phyloP scores from a whole-genome alignment of 805 yeast species.

The Kazachstania bromeliacearum region DNA sequence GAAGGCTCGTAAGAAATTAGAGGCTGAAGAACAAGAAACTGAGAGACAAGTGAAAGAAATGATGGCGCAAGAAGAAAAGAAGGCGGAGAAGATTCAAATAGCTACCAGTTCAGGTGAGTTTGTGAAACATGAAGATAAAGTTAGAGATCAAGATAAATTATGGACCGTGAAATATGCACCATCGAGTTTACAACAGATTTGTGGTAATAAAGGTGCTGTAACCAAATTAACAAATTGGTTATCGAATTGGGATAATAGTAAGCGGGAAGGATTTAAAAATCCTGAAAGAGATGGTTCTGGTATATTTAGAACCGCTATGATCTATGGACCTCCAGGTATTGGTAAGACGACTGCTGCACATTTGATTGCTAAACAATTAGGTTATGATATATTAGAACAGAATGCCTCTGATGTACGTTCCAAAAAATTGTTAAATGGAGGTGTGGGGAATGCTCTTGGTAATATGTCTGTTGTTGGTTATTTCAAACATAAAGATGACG shows the following conservation, averaged over 20 bases:
- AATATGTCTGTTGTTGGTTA: constrained; percentile 80
- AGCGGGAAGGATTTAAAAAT: constrained; percentile 45
- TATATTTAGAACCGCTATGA: constrained; percentile 68
- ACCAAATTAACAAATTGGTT: constrained; percentile 66
- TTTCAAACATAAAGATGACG: constrained; percentile 36
- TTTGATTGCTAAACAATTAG: constrained; percentile 56
- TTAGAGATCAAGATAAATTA: constrained; percentile 44
- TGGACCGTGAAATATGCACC: constrained; percentile 98
- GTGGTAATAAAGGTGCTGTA: constrained; percentile 83
- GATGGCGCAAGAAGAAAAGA: constrained; percentile 38
- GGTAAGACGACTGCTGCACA: constrained; percentile 82
- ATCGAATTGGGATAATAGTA: constrained; percentile 56
- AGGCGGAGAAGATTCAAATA: constrained; percentile 18
- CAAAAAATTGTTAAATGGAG: constrained; percentile 60
- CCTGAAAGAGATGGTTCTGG: constrained; percentile 60
- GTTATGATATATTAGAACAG: constrained; percentile 66
- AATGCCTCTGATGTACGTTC: constrained; percentile 89
- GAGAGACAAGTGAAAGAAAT: constrained; percentile 42
- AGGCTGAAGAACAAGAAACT: constrained; percentile 54
- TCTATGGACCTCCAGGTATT: constrained; percentile 83
- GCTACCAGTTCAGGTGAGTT: constrained; percentile 21
- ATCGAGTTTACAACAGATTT: constrained; percentile 56
- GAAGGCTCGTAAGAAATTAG: constrained; percentile 59
- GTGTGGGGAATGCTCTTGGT: constrained; percentile 59
- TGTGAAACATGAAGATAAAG: constrained; percentile 12